Percentiles rank a stretch among this genome's conserved stretches.
phyloP scores from a whole-genome alignment of 495 filamentous ascomycete species.

The Xylaria castorea region DNA sequence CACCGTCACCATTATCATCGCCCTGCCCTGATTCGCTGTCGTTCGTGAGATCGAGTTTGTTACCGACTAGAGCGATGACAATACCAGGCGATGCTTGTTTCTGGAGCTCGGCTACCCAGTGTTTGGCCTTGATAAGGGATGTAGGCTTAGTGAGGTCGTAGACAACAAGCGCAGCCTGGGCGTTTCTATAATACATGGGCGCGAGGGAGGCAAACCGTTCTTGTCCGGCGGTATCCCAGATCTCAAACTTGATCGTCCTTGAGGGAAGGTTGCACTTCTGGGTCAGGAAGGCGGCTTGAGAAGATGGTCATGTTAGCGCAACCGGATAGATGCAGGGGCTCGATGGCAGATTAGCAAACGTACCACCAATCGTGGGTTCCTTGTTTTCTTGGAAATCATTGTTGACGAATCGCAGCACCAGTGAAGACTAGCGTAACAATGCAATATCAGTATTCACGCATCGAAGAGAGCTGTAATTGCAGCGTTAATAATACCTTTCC shows the following conservation, averaged over 20 bases:
- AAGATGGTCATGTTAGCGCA: slow-evolving; percentile 18
- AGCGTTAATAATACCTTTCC: slow-evolving; percentile 77
- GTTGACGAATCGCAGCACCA: slow-evolving; percentile 98
- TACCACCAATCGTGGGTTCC: slow-evolving; percentile 98
- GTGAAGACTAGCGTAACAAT: slow-evolving; percentile 74
- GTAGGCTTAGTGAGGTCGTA: slow-evolving; percentile 98
- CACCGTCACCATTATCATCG: slow-evolving; percentile 44
- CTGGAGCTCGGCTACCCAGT: slow-evolving; percentile 98
- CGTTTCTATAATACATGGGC: slow-evolving; percentile 99
- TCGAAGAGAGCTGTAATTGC: slow-evolving; percentile 4
- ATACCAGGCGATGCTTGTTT: slow-evolving; percentile 97
- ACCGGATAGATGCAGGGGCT: slow-evolving; percentile 6
- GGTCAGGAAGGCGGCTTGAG: slow-evolving; percentile 90
- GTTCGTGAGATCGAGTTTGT: slow-evolving; percentile 90
- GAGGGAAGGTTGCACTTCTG: slow-evolving; percentile 97
- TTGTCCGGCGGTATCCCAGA: slow-evolving; percentile 99
- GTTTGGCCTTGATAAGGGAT: slow-evolving; percentile 93
- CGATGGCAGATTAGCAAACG: slow-evolving; percentile 39
- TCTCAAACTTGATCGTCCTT: slow-evolving; percentile 98
- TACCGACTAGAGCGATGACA: slow-evolving; percentile 96
- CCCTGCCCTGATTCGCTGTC: slow-evolving; percentile 54
- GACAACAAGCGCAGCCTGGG: slow-evolving; percentile 96
- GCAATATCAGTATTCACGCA: slow-evolving; percentile 32
- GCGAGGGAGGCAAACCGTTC: slow-evolving; percentile 96
- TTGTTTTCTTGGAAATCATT: slow-evolving; percentile 99